These are phyloP conservation scores for Phytophthora sansomeana DNA, from an alignment of 352 stramenopile species.

Conservation along the genomic window DNA sequence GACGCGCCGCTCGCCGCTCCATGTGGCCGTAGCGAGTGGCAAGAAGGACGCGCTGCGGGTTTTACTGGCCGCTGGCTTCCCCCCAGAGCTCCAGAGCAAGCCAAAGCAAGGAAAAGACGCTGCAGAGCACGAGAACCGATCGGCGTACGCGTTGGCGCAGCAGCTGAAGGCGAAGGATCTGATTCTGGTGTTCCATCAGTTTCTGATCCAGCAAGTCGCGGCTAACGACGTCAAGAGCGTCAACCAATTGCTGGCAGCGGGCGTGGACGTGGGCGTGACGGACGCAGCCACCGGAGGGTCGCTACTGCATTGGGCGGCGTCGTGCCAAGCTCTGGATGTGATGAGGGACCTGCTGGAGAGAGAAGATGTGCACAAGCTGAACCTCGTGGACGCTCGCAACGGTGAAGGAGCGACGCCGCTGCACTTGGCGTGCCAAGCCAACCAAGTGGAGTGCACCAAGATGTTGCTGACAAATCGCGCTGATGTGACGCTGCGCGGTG, in stretches of 20 bases:
- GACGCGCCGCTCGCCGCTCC: conserved; percentile 74
- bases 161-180: conserved; percentile 65
- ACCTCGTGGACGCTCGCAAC: conserved; percentile 66
- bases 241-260: conserved; percentile 63
- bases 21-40: conserved; percentile 73
- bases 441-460: conserved; percentile 60
- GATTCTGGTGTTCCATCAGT: conserved; percentile 87
- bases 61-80: conserved; percentile 81
- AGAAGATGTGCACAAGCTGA: conserved; percentile 41
- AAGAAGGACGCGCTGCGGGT: conserved; percentile 85
- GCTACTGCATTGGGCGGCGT: conserved; percentile 83
- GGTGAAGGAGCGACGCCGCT: conserved; percentile 79
- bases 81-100: conserved; percentile 60
- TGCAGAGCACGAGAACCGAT: conserved; percentile 32
- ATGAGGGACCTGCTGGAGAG: conserved; percentile 54
- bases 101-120: not conserved
- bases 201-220: conserved; percentile 86
- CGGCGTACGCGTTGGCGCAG: conserved; percentile 74
- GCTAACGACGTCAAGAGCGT: conserved; percentile 67
- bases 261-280: conserved; percentile 58
- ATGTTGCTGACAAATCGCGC: conserved; percentile 59
- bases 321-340: conserved; percentile 70
- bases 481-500: conserved; percentile 51
- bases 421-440: conserved; percentile 70
- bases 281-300: conserved; percentile 69